These are phyloP conservation scores for Suillus placidus DNA, from an alignment of 768 basidiomycete genomes.

Conservation along the genomic window DNA sequence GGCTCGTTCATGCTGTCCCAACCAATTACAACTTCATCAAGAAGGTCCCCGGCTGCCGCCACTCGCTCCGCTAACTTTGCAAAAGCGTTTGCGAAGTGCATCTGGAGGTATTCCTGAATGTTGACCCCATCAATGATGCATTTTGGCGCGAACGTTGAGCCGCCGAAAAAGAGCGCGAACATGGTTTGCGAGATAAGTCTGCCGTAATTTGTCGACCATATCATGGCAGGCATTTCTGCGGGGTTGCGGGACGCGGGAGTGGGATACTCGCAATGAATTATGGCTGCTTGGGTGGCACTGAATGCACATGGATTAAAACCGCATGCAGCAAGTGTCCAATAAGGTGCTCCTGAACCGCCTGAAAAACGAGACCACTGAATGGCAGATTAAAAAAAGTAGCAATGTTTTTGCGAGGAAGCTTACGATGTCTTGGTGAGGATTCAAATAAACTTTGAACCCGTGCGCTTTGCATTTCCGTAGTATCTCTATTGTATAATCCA, in stretches of 20 bases:
- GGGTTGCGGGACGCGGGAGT: constrained; percentile 60
- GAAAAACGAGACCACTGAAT: constrained; percentile 92
- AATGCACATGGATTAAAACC: constrained; percentile 87
- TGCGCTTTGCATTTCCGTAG: constrained; percentile 90
- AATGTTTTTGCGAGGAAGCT: constrained; percentile 28
- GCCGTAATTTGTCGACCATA: constrained; percentile 96
- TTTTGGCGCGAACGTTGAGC: constrained; percentile 84
- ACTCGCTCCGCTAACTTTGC: constrained; percentile 77
- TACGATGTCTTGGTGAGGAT: constrained; percentile 95
- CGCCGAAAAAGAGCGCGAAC: constrained; percentile 95
- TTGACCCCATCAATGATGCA: constrained; percentile 90
- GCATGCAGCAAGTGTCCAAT: constrained; percentile 90
- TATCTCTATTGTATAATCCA: constrained; percentile 87
- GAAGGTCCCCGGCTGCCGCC: constrained; percentile 68
- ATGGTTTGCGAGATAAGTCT: constrained; percentile 85
- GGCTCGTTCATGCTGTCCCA: constrained; percentile 99
- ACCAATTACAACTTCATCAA: constrained; percentile 89
- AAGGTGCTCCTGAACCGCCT: constrained; percentile 93
- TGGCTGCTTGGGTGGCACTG: constrained; percentile 81
- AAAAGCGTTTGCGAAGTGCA: constrained; percentile 75
- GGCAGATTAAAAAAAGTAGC: background rate
- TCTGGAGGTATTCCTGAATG: constrained; percentile 87
- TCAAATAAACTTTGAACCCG: constrained; percentile 91
- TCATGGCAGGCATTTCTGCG: constrained; percentile 83
- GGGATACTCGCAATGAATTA: constrained; percentile 90